Evolutionary conservation across 495 filamentous ascomycete species (phyloP), one percentile per base, ranked within the genome.

Genomic region (Cenococcum geophilum): DNA sequence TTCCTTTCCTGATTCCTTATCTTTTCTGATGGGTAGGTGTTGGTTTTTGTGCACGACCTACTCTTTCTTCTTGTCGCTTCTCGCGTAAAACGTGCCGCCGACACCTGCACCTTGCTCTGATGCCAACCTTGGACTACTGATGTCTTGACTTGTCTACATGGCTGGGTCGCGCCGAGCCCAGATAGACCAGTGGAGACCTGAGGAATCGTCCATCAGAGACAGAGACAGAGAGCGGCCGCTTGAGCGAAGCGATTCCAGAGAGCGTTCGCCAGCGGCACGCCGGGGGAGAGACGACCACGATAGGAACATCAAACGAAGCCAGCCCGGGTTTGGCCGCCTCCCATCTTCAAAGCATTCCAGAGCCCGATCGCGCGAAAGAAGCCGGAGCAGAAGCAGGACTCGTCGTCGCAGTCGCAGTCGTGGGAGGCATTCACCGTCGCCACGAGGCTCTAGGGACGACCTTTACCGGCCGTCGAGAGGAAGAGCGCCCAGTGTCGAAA

Each of bases 161-260:
- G 71, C 71, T 67, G 67, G 67, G 57, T 64, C 58, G 67, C 69
- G 67, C 52, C 59, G 55, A 35, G 22, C 63, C 58, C 68, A 69
- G 43, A 70, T 71, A 69, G 69, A 73, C 51, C 69, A 70, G 67
- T 70, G 69, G 70, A 66, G 70, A 68, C 68, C 68, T 54, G 66
- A 68, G 62, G 67, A 68, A 63, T 45, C 62, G 55, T 55, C 58
- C 21, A 68, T 59, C 58, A 64, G 62, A 60, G 63, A 67, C 47
- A 49, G 66, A 50, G 65, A 66, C 16, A 60, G 58, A 42, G 62
- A 59, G 50, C 61, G 66, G 23, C 59, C 62, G 12, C 63, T 55
- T 23, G 48, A 62, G 52, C 57, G 58, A 23, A 37, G 35, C 48
- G 57, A 62, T 52, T 55, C 62, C 48, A 62, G 59, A 42, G 61